Evolutionary conservation across 768 basidiomycete species (phyloP).

Genomic region (Zangia roseola): DNA sequence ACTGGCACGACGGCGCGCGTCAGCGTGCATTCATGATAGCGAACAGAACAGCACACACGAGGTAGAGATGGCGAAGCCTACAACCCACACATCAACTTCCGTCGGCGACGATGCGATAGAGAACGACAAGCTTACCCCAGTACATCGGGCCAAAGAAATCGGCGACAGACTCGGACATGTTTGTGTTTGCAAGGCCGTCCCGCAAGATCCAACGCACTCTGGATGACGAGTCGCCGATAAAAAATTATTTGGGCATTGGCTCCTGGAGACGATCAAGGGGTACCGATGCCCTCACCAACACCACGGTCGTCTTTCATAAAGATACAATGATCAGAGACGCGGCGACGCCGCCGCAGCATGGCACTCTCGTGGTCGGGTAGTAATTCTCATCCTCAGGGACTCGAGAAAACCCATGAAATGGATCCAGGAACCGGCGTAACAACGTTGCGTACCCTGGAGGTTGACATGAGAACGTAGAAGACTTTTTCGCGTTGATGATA

Average conservation of each 20-base stretch:
- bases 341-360: too few relatives aligned
- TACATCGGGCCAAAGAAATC: neutral
- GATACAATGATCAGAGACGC: too few relatives aligned
- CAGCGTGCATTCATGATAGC: neutral
- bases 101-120: neutral
- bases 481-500: slow-evolving; percentile 67
- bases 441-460: slow-evolving; percentile 35
- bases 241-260: too few relatives aligned
- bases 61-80: slow-evolving; percentile 3
- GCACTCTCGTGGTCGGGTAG: neutral
- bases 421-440: neutral
- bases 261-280: too few relatives aligned
- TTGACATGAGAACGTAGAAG: slow-evolving; percentile 32
- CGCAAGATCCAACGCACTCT: too few relatives aligned
- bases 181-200: too few relatives aligned
- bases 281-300: too few relatives aligned
- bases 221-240: too few relatives aligned
- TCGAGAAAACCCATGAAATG: too few relatives aligned
- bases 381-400: neutral
- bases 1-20: neutral
- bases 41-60: neutral
- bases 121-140: neutral
- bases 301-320: too few relatives aligned
- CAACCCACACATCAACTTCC: too few relatives aligned
- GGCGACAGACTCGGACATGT: too few relatives aligned